Base-by-base conservation (phyloP, 1,284 basidiomycete genomes). In the Caloboletus firmus region DNA sequence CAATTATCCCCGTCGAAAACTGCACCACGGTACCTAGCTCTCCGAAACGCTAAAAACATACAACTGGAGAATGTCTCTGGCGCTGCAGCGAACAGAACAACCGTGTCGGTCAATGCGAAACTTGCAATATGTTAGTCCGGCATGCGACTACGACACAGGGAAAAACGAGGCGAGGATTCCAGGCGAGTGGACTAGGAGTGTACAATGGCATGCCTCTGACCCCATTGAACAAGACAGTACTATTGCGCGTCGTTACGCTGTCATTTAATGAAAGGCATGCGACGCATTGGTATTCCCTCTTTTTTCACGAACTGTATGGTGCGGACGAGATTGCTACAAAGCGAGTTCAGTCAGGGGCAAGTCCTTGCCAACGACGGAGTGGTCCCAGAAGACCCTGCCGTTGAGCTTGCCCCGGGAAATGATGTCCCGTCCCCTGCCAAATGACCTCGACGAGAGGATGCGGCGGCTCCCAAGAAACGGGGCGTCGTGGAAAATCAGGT, bases 51-150 rank as follows among this genome's bases (percentile, higher is more conserved):
- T 13, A 63, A 65, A 78, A 65, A 94, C 96, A 71, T 96, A 85
- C 63, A 97, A 78, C 59, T 89, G 79, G 70, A 89, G 85, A 62
- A 97, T 93, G 68, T 91, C 93, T 90, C 46, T 80, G 66, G n/a
- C n/a, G n/a, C 80, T 81, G 67, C 58, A 59, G 43, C 45, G 65
- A 58, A 43, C 4, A 35, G 17, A 35, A 35, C 34, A 35, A 9
- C 34, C n/a, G n/a, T n/a, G 17, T 39, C 53, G 36, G 35, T 24
- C 39, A 9, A 18, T 50, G 26, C 24, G n/a, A 34, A 28, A 47
- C 40, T 3, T 13, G 28, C 7, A 35, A 18, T 6, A 22, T 34
- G 2, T 2, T 4, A 22, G 40, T 69, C 72, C 62, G 70, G 92
- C 91, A 89, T 77, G 85, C 83, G 2, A 93, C 82, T 2, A 58